A percentile compares a stretch with the other conserved stretches of the same genome.
Conservation (phyloP, 805 yeast species). For the Barnettozyma wickerhamii region DNA sequence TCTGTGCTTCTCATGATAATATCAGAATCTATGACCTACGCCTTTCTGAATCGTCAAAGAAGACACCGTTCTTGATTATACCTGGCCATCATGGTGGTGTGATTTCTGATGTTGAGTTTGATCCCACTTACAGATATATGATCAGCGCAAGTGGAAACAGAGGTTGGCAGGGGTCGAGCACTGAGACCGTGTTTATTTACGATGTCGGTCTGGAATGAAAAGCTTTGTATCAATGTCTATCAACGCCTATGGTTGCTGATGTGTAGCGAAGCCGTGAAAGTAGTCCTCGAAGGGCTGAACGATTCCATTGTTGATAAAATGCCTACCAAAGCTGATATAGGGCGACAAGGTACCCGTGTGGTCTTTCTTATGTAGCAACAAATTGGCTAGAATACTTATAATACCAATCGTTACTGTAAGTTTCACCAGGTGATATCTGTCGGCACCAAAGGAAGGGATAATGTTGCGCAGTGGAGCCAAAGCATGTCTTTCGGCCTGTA, state of each 20-base stretch:
- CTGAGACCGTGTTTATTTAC: conserved; percentile 79
- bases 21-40: conserved; percentile 78
- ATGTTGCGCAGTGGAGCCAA: too few relatives aligned
- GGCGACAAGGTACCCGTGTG: not conserved
- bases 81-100: conserved; percentile 98
- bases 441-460: not conserved
- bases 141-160: conserved; percentile 90
- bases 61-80: conserved; percentile 74
- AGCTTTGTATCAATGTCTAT: not conserved
- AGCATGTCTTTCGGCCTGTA: conserved; percentile 2
- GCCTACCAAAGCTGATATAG: not conserved
- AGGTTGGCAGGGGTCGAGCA: conserved; percentile 86
- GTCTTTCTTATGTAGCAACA: conserved; percentile 3
- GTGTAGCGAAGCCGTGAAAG: not conserved
- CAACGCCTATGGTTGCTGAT: not conserved
- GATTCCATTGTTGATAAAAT: not conserved
- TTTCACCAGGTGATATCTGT: conserved; percentile 9
- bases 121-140: conserved; percentile 84
- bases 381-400: conserved; percentile 9
- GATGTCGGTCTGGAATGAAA: conserved; percentile 53
- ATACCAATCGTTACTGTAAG: conserved; percentile 13
- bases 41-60: conserved; percentile 35
- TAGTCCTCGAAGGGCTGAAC: conserved; percentile 7
- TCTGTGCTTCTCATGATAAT: conserved; percentile 90
- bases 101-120: conserved; percentile 71